Evolutionary conservation across 208 protist species (phyloP).

Genomic region (Leptomonas seymouri): DNA sequence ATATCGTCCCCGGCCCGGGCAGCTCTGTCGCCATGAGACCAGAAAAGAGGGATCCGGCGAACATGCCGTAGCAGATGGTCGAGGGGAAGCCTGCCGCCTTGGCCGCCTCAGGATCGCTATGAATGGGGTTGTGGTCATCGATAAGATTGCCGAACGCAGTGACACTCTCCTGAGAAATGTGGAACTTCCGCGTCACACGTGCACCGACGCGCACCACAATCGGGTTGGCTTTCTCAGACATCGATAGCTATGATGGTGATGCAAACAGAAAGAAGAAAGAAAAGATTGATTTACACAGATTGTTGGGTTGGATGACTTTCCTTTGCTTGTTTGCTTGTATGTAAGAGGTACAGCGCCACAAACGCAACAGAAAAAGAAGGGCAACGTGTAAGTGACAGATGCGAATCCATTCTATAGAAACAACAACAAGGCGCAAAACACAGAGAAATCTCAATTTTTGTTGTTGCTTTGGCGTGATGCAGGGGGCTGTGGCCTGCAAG

Average conservation of each 20-base stretch:
- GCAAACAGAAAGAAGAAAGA: neutral
- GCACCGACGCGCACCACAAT: constrained; percentile 64
- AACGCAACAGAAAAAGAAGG: too few species aligned
- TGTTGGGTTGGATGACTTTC: too few species aligned
- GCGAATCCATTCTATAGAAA: too few species aligned
- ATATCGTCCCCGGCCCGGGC: constrained; percentile 82
- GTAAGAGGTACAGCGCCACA: too few species aligned
- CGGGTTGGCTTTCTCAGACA: constrained; percentile 21
- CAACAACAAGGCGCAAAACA: too few species aligned
- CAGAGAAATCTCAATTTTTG: too few species aligned
- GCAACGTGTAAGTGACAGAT: too few species aligned
- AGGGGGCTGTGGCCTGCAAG: too few species aligned
- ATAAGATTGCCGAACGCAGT: constrained; percentile 73
- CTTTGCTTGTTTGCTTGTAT: too few species aligned
- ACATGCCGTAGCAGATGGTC: constrained; percentile 80
- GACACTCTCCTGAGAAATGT: constrained; percentile 67
- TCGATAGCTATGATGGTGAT: neutral
- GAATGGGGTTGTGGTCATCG: constrained; percentile 85
- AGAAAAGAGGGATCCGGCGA: constrained; percentile 83
- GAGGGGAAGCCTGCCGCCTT: constrained; percentile 77
- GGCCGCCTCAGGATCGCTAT: constrained; percentile 61
- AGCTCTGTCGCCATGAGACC: constrained; percentile 77
- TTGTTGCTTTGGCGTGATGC: too few species aligned
- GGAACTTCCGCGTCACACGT: constrained; percentile 36
- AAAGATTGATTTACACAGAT: too few species aligned